phyloP scores from a whole-genome alignment of 768 basidiomycete genomes.

The Phaeotremella skinneri region DNA sequence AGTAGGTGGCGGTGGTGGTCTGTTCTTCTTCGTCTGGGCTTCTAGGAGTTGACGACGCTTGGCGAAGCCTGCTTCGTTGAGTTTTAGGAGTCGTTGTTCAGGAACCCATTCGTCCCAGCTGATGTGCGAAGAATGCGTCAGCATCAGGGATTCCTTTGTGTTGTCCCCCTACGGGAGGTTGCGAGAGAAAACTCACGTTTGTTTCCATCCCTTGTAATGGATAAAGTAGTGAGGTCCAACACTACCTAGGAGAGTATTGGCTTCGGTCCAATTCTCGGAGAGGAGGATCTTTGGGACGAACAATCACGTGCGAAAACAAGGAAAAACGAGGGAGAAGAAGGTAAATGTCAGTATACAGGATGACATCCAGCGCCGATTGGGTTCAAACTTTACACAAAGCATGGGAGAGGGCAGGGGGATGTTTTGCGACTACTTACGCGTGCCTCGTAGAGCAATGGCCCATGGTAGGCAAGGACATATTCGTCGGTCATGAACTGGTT shows the following conservation, averaged over 20 bases:
- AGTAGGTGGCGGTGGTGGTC: slow-evolving; percentile 54
- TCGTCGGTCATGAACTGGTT: slow-evolving; percentile 59
- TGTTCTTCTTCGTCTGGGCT: slow-evolving; percentile 52
- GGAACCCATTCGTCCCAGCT: slow-evolving; percentile 99
- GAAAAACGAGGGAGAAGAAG: slow-evolving; percentile 1
- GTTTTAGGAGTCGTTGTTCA: slow-evolving; percentile 72
- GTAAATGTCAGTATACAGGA: slow-evolving; percentile 22
- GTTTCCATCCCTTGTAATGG: slow-evolving; percentile 99
- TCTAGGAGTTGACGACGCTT: slow-evolving; percentile 68
- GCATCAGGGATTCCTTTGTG: neutral
- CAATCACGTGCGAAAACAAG: slow-evolving; percentile 7
- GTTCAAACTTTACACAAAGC: slow-evolving; percentile 21
- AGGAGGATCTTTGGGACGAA: slow-evolving; percentile 60
- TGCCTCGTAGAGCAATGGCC: slow-evolving; percentile 92
- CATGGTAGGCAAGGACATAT: slow-evolving; percentile 88
- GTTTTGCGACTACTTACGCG: slow-evolving; percentile 56
- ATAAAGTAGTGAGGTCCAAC: slow-evolving; percentile 85
- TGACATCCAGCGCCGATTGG: slow-evolving; percentile 1
- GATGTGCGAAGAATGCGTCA: neutral
- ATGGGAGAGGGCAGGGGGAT: slow-evolving; percentile 6
- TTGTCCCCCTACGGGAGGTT: neutral
- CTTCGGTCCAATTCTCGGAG: slow-evolving; percentile 64
- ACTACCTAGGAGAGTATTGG: slow-evolving; percentile 60
- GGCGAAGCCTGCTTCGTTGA: slow-evolving; percentile 73
- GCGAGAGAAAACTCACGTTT: slow-evolving; percentile 62